Conservation (phyloP, 805 yeast genomes). For the Cyberlindnera japonica region DNA sequence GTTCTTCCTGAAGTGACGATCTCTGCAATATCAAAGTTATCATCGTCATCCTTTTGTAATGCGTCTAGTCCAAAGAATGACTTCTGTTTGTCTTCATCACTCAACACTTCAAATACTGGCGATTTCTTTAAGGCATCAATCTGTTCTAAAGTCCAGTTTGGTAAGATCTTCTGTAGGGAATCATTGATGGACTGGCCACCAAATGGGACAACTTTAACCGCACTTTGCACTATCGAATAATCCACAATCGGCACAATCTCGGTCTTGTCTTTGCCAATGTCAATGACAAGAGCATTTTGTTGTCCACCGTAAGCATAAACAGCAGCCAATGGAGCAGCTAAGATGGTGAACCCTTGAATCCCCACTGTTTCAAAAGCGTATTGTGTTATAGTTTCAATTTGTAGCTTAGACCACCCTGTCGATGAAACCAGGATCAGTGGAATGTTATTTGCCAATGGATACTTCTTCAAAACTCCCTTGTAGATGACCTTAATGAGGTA, state of each 20-base stretch:
- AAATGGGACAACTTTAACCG: conserved; percentile 41
- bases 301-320: conserved; percentile 69
- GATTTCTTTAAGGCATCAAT: conserved; percentile 74
- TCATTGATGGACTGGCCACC: conserved; percentile 71
- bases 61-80: conserved; percentile 61
- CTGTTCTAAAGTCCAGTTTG: conserved; percentile 52
- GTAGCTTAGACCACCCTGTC: conserved; percentile 62
- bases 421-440: conserved; percentile 70
- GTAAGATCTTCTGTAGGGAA: conserved; percentile 49
- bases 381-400: conserved; percentile 67
- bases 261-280: conserved; percentile 71
- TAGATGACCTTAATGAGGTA: conserved; percentile 48
- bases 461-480: conserved; percentile 39
- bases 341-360: conserved; percentile 64
- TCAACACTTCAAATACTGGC: conserved; percentile 72
- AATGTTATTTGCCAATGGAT: conserved; percentile 41
- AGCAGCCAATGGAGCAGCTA: conserved; percentile 66
- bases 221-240: conserved; percentile 56
- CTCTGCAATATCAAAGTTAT: conserved; percentile 86
- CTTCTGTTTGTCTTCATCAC: conserved; percentile 57
- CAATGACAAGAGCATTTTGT: conserved; percentile 69
- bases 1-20: conserved; percentile 77
- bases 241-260: conserved; percentile 81
- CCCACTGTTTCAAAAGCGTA: conserved; percentile 72
- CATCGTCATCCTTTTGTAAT: conserved; percentile 46